Evolutionary conservation across 2,329 filamentous ascomycete species (phyloP), one percentile per base, ranked within the genome.

Genomic region (Paramyrothecium sp.): DNA sequence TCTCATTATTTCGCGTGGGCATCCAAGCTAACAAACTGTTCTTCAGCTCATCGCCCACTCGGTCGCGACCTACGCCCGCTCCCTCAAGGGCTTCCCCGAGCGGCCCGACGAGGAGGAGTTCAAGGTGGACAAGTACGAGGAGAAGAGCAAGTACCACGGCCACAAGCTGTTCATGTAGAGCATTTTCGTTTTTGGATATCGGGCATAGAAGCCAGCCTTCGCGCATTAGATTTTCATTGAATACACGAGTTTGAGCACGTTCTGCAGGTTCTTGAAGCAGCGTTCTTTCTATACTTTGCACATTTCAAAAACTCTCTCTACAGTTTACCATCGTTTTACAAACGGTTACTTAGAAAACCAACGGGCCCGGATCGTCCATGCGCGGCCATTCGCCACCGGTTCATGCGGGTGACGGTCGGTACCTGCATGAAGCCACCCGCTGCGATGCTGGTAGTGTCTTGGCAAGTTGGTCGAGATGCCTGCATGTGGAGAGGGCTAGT

Each of bases 61-160:
- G 1, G 84, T 91, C n/a, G 89, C 88, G 1, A 88, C 85, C 0
- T 91, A 85, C 65, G 88, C 88, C 12, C 69, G 75, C 3, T 89
- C 86, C 0, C 86, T 90, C 61, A 77, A 88, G 4, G 84, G 81
- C 11, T 89, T 90, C 72, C 88, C 88, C 1, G 70, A 85, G 71
- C 77, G 86, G 23, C 71, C 70, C 2, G 63, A 69, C 1, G 65
- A 71, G 11, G 62, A 71, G 2, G 60, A 61, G 53, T 60, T 65
- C 2, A 60, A 62, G n/a, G 55, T 60, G 1, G 51, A 53, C 4
- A 38, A 20, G 30, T 75, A 78, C 53, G 65, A 69, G n/a, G 57
- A 70, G 58, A 67, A 68, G 53, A 64, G 68, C 56, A 80, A 80
- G 71, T 84, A 83, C 63, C 81, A 81, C 53, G 81, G 81, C 3